Evolutionary conservation across 2,329 filamentous ascomycete species (phyloP), one percentile per base, ranked within the genome.

Genomic region (Sordariomycetes sp.): DNA sequence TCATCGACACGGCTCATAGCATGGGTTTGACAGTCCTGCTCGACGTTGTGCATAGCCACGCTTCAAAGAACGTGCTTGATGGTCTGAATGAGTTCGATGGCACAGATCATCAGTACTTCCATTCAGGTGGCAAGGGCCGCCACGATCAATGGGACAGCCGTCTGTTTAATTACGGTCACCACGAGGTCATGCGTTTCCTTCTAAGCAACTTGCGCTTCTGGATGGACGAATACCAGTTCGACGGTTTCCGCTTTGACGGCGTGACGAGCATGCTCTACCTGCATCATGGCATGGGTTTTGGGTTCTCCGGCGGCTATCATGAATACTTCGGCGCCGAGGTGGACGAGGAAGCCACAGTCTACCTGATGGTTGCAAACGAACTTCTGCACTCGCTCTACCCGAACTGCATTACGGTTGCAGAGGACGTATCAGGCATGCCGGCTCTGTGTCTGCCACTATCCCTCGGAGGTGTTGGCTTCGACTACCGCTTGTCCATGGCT

Each of bases 341-440:
- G 19, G 92, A 98, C 43, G 86, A 94, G 46, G 92, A 96, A 49
- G 90, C 86, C 20, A 78, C 96, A 16, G 86, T 86, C 12, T 98
- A 98, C 58, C 74, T 98, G 41, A 94, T 94, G 80, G 61, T 98
- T 33, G 92, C 92, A 30, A 98, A 98, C 54, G 86, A 96, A 62
- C 79, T 98, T 80, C 70, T 98, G 33, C 92, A 96, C 59, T 63
- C 74, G n/a, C 63, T 95, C 14, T 96, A 94, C 50, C 87, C 92
- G 1, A 74, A 86, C 11, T 75, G 70, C 44, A 94, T 96, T 50
- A 95, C 88, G 2, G 80, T 98, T 42, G 92, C 92, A 15, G 92
- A 98, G 56, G 92, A 98, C 53, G 92, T 98, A 8, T 96, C 90
- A 7, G 92, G 92, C 14, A 98, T 98, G 92, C 92, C 92, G 12